Percentiles rank a stretch among this genome's conserved stretches.
Evolutionary conservation across 345 rosid species (phyloP).

Genomic region (Lumnitzera littorea): DNA sequence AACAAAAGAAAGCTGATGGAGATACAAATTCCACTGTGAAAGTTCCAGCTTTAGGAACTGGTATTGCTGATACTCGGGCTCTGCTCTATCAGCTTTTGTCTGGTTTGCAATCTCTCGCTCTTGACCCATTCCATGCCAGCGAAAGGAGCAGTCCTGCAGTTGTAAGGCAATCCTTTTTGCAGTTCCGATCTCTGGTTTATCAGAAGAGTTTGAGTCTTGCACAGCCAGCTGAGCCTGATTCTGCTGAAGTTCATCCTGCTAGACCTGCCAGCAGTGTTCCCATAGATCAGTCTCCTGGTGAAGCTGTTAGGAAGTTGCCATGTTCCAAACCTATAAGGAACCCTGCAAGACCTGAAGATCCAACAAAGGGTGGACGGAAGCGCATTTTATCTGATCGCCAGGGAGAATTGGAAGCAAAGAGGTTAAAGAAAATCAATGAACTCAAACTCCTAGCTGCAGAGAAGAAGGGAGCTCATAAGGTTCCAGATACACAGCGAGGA

Average conservation of each 20-base stretch:
- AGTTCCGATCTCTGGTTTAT: constrained; percentile 61
- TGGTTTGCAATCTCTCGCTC: constrained; percentile 70
- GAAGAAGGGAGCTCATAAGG: constrained; percentile 45
- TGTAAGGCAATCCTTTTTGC: constrained; percentile 54
- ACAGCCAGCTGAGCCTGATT: constrained; percentile 42
- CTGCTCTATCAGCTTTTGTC: constrained; percentile 50
- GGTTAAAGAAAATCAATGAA: constrained; percentile 49
- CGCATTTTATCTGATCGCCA: constrained; percentile 77
- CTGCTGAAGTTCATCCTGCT: constrained; percentile 19
- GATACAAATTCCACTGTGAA: constrained; percentile 14
- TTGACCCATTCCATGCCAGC: constrained; percentile 57
- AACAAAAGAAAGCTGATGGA: constrained; percentile 36
- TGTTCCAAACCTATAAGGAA: constrained; percentile 43
- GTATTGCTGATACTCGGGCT: constrained; percentile 19
- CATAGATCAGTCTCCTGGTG: constrained; percentile 20
- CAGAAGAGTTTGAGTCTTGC: constrained; percentile 69
- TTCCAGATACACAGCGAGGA: constrained; percentile 29
- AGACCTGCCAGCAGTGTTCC: constrained; percentile 24
- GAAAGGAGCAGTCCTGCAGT: constrained; percentile 40
- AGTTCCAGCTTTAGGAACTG: constrained; percentile 12
- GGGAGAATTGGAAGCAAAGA: constrained; percentile 76
- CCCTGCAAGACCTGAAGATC: constrained; percentile 43
- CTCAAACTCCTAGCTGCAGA: constrained; percentile 55
- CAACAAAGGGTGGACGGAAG: constrained; percentile 61
- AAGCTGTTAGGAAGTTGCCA: constrained; percentile 27